Evolutionary conservation across 73 alveolate genomes (phyloP).

Genomic region (Tetrahymena malaccensis): DNA sequence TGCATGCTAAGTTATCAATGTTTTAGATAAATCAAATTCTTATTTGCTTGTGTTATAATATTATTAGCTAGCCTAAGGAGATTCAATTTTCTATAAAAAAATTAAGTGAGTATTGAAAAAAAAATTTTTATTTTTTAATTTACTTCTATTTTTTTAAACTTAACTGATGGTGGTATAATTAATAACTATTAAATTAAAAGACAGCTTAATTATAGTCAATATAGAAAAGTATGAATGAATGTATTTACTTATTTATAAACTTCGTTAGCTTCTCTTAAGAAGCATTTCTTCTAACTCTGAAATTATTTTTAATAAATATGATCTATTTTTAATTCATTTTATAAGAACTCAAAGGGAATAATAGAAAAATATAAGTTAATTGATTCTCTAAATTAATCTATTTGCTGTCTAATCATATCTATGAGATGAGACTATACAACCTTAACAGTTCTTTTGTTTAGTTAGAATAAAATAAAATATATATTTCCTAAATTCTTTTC

Average conservation of each 20-base stretch:
- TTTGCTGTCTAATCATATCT: neutral
- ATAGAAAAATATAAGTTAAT: neutral
- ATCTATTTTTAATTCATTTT: neutral
- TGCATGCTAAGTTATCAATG: neutral
- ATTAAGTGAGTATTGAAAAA: neutral
- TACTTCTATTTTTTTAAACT: neutral
- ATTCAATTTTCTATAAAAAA: neutral
- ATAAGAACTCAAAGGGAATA: neutral
- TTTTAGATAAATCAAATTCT: neutral
- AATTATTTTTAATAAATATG: neutral
- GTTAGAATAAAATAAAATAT: neutral
- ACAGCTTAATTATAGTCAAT: too few species aligned
- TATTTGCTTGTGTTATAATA: neutral
- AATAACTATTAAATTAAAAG: too few species aligned
- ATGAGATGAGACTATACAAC: neutral
- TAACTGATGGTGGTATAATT: neutral
- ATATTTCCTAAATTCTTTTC: neutral
- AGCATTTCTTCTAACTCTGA: neutral
- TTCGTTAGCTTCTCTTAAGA: neutral
- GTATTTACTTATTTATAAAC: neutral
- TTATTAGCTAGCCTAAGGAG: neutral
- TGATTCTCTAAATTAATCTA: neutral
- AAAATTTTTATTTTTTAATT: neutral
- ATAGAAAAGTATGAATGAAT: too few species aligned
- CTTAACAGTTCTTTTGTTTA: neutral